Percentiles rank a stretch among this genome's conserved stretches.
Conservation (phyloP, 2,329 filamentous ascomycete genomes). For the Microsporum audouinii region DNA sequence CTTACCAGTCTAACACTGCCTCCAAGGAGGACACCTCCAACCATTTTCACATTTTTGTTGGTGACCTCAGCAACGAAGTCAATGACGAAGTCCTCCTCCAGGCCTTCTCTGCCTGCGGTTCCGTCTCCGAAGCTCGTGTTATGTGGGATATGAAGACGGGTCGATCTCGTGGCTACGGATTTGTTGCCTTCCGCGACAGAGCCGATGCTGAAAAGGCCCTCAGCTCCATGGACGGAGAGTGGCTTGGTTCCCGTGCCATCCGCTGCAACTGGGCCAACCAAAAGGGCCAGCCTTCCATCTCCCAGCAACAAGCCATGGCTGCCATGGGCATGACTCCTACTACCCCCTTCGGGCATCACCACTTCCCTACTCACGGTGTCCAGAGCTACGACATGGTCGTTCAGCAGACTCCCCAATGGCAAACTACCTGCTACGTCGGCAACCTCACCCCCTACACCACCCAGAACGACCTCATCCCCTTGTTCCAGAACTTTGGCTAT, state of each 20-base stretch:
- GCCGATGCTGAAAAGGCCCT: slow-evolving; percentile 89
- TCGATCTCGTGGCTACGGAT: slow-evolving; percentile 91
- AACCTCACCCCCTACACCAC: slow-evolving; percentile 97
- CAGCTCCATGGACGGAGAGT: slow-evolving; percentile 97
- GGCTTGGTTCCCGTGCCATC: slow-evolving; percentile 94
- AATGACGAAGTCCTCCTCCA: slow-evolving; percentile 91
- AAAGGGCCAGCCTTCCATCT: slow-evolving; percentile 98
- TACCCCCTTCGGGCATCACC: slow-evolving; percentile 85
- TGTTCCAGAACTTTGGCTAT: slow-evolving; percentile 98
- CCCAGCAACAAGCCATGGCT: slow-evolving; percentile 92
- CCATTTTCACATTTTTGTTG: slow-evolving; percentile 98
- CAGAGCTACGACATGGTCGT: slow-evolving; percentile 98
- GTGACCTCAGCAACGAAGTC: slow-evolving; percentile 94
- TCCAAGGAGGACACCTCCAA: slow-evolving; percentile 97
- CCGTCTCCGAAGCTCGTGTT: slow-evolving; percentile 90
- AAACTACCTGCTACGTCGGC: slow-evolving; percentile 96
- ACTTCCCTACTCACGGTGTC: slow-evolving; percentile 92
- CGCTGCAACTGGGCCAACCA: slow-evolving; percentile 99
- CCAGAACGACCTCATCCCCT: slow-evolving; percentile 87
- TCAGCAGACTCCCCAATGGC: slow-evolving; percentile 89
- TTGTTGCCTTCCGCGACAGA: slow-evolving; percentile 92
- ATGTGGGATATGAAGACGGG: slow-evolving; percentile 99
- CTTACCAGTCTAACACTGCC: slow-evolving; percentile 87
- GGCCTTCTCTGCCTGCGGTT: slow-evolving; percentile 91
- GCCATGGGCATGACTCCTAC: slow-evolving; percentile 98